phyloP scores from a whole-genome alignment of 441 rosid species.

The California macrophylla region DNA sequence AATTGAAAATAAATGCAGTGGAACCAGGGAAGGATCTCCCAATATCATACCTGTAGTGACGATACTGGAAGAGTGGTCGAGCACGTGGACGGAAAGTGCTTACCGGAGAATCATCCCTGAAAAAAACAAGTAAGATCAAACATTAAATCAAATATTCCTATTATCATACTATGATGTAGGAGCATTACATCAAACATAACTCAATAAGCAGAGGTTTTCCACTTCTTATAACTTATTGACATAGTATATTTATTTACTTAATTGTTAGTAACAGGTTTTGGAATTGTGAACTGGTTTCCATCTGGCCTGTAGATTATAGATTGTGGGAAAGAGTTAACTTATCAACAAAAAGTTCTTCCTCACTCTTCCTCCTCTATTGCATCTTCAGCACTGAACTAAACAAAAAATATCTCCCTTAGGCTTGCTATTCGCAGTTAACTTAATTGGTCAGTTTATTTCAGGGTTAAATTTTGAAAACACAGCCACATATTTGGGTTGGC shows the following conservation, averaged over 20 bases:
- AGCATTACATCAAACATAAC: not conserved
- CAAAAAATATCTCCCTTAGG: not conserved
- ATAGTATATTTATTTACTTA: not conserved
- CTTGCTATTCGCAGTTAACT: not conserved
- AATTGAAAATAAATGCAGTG: not conserved
- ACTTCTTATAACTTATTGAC: not conserved
- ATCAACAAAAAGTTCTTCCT: not conserved
- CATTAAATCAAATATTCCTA: not conserved
- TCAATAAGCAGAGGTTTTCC: not conserved
- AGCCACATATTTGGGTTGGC: not conserved
- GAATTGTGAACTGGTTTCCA: not conserved
- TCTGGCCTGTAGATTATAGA: not conserved
- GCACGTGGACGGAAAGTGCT: constrained; percentile 93
- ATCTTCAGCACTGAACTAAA: not conserved
- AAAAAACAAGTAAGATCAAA: constrained; percentile 20
- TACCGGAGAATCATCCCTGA: constrained; percentile 87
- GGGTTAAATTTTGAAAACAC: not conserved
- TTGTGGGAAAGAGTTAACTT: not conserved
- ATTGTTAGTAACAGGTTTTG: not conserved
- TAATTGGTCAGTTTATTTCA: not conserved
- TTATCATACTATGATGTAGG: not conserved
- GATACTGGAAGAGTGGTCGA: constrained; percentile 85
- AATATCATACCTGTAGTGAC: constrained; percentile 70
- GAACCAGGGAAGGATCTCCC: constrained; percentile 6
- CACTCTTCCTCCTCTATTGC: not conserved